Conservation (phyloP, 2,329 filamentous ascomycete species). For the Mycocentrospora acerina region DNA sequence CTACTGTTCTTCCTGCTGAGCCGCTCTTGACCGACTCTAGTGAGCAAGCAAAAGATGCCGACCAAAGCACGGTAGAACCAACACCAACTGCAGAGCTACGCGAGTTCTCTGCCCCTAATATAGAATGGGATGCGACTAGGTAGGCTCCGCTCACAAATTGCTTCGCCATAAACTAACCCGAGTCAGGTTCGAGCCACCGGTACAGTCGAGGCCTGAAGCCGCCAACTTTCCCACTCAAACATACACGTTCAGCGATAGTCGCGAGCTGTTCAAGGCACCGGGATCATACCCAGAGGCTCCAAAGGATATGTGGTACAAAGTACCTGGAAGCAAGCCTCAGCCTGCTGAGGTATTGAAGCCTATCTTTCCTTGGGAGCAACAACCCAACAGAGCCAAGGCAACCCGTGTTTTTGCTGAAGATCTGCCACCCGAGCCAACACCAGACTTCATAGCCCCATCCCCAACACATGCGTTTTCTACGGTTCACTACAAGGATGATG, state of each 20-base stretch:
- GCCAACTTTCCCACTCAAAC: slow-evolving; percentile 74
- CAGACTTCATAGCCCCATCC: slow-evolving; percentile 31
- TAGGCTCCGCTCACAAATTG: slow-evolving; percentile 37
- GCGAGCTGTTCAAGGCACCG: slow-evolving; percentile 74
- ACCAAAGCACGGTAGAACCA: slow-evolving; percentile 46
- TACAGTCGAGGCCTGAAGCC: slow-evolving; percentile 78
- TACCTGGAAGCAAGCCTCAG: slow-evolving; percentile 62
- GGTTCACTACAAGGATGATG: slow-evolving; percentile 29
- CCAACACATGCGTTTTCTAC: slow-evolving; percentile 32
- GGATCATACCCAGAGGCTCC: slow-evolving; percentile 78
- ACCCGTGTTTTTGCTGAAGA: slow-evolving; percentile 68
- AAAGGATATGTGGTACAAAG: slow-evolving; percentile 83
- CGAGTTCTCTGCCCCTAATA: slow-evolving; percentile 58
- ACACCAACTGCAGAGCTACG: slow-evolving; percentile 50
- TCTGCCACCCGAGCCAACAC: slow-evolving; percentile 42
- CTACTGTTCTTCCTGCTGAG: slow-evolving; percentile 42
- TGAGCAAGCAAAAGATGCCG: slow-evolving; percentile 46
- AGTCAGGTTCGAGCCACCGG: slow-evolving; percentile 51
- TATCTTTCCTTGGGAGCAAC: slow-evolving; percentile 89
- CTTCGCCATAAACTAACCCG: slow-evolving; percentile 7
- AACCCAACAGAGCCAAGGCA: slow-evolving; percentile 62
- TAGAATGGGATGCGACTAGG: slow-evolving; percentile 65
- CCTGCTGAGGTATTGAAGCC: slow-evolving; percentile 63
- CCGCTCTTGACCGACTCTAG: slow-evolving; percentile 47
- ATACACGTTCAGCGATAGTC: slow-evolving; percentile 82